Conservation (phyloP, 2,329 filamentous ascomycete genomes). For the Nemania sp. region DNA sequence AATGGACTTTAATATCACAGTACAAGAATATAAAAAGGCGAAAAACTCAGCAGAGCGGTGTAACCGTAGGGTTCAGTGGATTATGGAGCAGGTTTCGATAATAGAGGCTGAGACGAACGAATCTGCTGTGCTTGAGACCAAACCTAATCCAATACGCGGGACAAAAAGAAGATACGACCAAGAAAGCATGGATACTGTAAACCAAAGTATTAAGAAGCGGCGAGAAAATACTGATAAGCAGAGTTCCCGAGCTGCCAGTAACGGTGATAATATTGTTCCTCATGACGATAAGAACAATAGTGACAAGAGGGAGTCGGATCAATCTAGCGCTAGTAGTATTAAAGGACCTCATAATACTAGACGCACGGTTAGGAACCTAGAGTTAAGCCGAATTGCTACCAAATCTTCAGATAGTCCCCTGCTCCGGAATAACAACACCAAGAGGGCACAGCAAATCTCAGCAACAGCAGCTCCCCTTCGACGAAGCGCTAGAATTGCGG, state of each 20-base stretch:
- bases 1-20: not conserved
- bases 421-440: not conserved
- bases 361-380: not conserved
- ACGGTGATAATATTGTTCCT: not conserved
- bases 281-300: not conserved
- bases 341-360: not conserved
- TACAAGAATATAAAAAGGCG: not conserved
- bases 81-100: constrained; percentile 22
- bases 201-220: not conserved
- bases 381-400: not conserved
- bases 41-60: not conserved
- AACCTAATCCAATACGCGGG: not conserved
- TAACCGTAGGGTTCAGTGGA: not conserved
- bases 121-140: not conserved
- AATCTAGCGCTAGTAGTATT: not conserved
- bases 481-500: constrained; percentile 8
- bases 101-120: constrained; percentile 19
- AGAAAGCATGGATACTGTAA: not conserved
- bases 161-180: not conserved
- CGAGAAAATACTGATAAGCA: not conserved
- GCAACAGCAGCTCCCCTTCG: not conserved
- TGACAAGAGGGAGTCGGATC: not conserved
- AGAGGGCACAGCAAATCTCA: not conserved
- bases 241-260: not conserved
- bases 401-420: not conserved